Conservation (phyloP, 2,329 filamentous ascomycete genomes). For the Coniochaeta pulveracea region DNA sequence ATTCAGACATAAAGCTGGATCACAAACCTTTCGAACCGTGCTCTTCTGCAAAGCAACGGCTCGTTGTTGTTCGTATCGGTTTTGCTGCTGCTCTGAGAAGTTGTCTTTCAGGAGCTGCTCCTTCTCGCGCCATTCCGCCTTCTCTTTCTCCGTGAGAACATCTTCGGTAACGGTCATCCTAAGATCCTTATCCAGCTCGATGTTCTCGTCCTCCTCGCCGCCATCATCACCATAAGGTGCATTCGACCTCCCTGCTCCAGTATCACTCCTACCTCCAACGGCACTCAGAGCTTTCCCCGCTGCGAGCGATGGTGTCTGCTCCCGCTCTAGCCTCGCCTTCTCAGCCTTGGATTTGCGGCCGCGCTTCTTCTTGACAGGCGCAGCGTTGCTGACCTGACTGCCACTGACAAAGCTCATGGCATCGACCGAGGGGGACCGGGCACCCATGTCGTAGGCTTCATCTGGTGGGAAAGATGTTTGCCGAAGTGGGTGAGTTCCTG, state of each 20-base stretch:
- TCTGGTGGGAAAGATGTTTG: conserved; percentile 74
- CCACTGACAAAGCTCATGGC: conserved; percentile 48
- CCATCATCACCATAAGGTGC: conserved; percentile 34
- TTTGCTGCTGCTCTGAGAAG: conserved; percentile 55
- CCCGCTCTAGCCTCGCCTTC: conserved; percentile 26
- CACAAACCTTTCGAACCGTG: conserved; percentile 56
- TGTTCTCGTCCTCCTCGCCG: conserved; percentile 45
- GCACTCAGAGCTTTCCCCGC: conserved; percentile 30
- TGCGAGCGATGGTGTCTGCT: conserved; percentile 33
- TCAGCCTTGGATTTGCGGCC: conserved; percentile 49
- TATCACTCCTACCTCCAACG: conserved; percentile 27
- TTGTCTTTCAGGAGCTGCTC: conserved; percentile 50
- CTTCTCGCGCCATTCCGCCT: conserved; percentile 54
- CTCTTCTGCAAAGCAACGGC: conserved; percentile 57
- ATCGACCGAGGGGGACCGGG: conserved; percentile 56
- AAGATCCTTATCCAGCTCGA: conserved; percentile 27
- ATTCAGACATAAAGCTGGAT: conserved; percentile 4
- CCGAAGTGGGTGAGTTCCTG: conserved; percentile 57
- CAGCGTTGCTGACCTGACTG: conserved; percentile 39
- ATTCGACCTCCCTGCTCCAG: conserved; percentile 15
- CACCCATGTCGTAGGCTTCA: conserved; percentile 30
- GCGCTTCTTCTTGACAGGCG: conserved; percentile 45
- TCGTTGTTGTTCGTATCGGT: conserved; percentile 61
- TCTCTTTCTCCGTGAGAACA: conserved; percentile 54
- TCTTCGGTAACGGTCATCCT: conserved; percentile 30